Evolutionary conservation across 2,329 filamentous ascomycete genomes (phyloP).

Genomic region (Botryotinia convoluta): DNA sequence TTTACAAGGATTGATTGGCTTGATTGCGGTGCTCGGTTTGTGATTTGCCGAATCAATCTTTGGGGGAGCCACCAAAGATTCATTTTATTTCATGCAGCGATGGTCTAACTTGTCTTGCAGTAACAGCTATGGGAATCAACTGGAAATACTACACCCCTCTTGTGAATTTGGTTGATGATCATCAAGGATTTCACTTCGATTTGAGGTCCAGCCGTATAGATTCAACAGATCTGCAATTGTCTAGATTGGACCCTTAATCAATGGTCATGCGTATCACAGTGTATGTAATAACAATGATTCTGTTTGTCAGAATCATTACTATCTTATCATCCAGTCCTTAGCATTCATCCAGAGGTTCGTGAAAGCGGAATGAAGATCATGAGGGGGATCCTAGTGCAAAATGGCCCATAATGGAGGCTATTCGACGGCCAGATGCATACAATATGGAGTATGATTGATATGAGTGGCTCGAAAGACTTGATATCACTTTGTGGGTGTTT

Average conservation of each 20-base stretch:
- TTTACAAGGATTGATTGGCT: background rate
- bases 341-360: conserved; percentile 9
- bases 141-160: background rate
- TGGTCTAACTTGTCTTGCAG: conserved; percentile 7
- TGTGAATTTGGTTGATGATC: conserved; percentile 2
- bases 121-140: background rate
- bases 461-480: background rate
- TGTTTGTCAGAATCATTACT: conserved; percentile 1
- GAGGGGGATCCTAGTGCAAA: conserved; percentile 6
- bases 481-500: background rate
- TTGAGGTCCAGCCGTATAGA: background rate
- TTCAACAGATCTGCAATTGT: background rate
- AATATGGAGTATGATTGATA: background rate
- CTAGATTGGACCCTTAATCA: conserved; percentile 10
- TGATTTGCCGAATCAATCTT: conserved; percentile 8
- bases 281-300: conserved; percentile 8
- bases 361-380: conserved; percentile 11
- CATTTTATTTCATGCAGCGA: conserved; percentile 10
- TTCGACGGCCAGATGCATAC: conserved; percentile 8
- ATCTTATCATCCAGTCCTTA: conserved; percentile 1
- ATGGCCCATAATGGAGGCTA: background rate
- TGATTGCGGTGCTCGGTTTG: background rate
- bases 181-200: background rate
- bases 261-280: conserved; percentile 7
- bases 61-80: background rate